phyloP scores from a whole-genome alignment of 78 protist genomes.

The Dictyostelium citrinum region DNA sequence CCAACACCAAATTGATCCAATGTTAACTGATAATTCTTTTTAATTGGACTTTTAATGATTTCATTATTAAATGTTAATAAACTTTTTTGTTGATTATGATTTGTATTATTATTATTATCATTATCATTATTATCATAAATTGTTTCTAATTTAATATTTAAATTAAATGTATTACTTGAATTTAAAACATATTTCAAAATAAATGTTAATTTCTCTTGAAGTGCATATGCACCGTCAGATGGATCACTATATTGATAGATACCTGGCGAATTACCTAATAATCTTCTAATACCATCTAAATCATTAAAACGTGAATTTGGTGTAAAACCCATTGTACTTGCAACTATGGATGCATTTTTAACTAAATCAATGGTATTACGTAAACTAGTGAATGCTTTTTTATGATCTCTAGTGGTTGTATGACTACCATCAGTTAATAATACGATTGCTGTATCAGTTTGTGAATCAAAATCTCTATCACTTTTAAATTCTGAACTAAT shows the following conservation, averaged over 20 bases:
- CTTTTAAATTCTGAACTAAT: background rate
- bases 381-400: background rate
- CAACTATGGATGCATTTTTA: background rate
- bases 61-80: background rate
- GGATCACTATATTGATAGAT: slow-evolving; percentile 65
- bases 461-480: slow-evolving; percentile 20
- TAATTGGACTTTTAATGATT: background rate
- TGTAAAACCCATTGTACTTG: slow-evolving; percentile 77
- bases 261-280: slow-evolving; percentile 45
- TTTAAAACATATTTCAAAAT: slow-evolving; percentile 27
- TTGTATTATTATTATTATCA: background rate
- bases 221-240: slow-evolving; percentile 52
- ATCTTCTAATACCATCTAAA: slow-evolving; percentile 59
- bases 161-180: background rate
- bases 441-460: slow-evolving; percentile 40
- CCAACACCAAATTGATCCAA: background rate
- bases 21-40: background rate
- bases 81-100: background rate
- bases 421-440: slow-evolving; percentile 64
- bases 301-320: slow-evolving; percentile 51
- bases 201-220: slow-evolving; percentile 50
- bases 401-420: slow-evolving; percentile 61
- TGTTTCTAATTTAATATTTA: background rate
- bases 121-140: background rate
- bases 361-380: background rate